Evolutionary conservation across 2,329 filamentous ascomycete species (phyloP).

Genomic region (Fusarium algeriense): DNA sequence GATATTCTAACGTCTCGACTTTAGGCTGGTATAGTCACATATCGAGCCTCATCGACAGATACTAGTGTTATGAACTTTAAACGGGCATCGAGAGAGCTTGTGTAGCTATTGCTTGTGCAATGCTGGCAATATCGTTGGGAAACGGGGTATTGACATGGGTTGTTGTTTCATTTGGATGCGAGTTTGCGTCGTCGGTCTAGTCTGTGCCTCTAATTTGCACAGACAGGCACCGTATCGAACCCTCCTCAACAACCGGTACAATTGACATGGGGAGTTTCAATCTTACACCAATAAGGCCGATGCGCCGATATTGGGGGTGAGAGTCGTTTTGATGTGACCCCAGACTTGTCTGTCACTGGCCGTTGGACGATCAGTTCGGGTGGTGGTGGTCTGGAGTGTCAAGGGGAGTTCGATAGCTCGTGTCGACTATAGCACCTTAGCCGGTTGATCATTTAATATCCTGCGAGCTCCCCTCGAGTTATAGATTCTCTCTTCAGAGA

Average conservation of each 20-base stretch:
- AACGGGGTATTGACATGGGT: constrained; percentile 10
- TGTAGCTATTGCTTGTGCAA: neutral
- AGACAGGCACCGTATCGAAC: constrained; percentile 3
- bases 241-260: constrained; percentile 7
- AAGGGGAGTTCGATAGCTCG: constrained; percentile 22
- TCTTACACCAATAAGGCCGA: constrained; percentile 42
- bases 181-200: constrained; percentile 21
- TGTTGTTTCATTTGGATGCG: constrained; percentile 17
- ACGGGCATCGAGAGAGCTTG: neutral
- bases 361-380: constrained; percentile 25
- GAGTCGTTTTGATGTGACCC: constrained; percentile 39
- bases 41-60: neutral
- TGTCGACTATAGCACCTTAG: constrained; percentile 11
- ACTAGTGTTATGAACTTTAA: neutral
- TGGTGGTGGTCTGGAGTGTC: constrained; percentile 26
- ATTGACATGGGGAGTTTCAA: constrained; percentile 39
- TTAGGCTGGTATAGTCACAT: neutral
- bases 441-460: constrained; percentile 44
- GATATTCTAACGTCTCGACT: neutral
- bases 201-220: constrained; percentile 26
- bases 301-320: constrained; percentile 36
- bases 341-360: constrained; percentile 26
- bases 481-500: constrained; percentile 19
- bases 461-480: constrained; percentile 35
- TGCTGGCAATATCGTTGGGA: neutral